Evolutionary conservation across 2,329 filamentous ascomycete species (phyloP), one percentile per base, ranked within the genome.

Genomic region (Rhynchosporium agropyri): DNA sequence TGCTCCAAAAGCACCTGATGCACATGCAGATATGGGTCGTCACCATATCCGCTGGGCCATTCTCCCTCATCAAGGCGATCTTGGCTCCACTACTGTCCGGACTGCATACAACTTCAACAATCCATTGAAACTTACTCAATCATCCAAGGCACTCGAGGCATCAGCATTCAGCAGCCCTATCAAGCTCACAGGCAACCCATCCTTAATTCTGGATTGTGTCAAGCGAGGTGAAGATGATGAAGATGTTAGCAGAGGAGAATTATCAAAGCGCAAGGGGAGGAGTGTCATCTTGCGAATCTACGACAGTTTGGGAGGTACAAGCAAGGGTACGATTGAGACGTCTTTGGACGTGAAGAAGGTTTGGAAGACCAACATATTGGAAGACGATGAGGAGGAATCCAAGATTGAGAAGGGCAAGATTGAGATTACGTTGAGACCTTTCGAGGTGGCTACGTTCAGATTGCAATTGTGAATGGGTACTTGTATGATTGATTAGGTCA

Each of bases 151-250:
- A 6, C 77, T 79, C 0, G 76, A 78, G 1, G 68, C 76, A 5
- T 78, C 77, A 2, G 78, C 79, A 36, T 74, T 77, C 26, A 78
- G 79, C 13, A 71, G 58, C 48, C 84, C 89, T 0, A 84, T 97
- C 72, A 83, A 83, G 65, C 77, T 97, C n/a, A 80, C 81, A 1
- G 88, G 89, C 51, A 81, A 83, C 50, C 74, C 81, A 9, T 88
- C 89, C 2, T 79, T 99, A 26, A 80, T 99, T 3, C 80, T 99
- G 0, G 95, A 99, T 74, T 89, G 88, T 0, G 83, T 99, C 76
- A 99, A 99, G 83, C 89, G 95, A 62, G 95, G 91, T n/a, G 90
- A 94, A 74, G 90, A 94, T 70, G 90, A 94, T 68, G 87, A 89
- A 71, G 90, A 92, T 69, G 84, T 92, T 49, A 85, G 82, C 50